phyloP scores from a whole-genome alignment of 306 rosid species.

The Cicer yamashitae region DNA sequence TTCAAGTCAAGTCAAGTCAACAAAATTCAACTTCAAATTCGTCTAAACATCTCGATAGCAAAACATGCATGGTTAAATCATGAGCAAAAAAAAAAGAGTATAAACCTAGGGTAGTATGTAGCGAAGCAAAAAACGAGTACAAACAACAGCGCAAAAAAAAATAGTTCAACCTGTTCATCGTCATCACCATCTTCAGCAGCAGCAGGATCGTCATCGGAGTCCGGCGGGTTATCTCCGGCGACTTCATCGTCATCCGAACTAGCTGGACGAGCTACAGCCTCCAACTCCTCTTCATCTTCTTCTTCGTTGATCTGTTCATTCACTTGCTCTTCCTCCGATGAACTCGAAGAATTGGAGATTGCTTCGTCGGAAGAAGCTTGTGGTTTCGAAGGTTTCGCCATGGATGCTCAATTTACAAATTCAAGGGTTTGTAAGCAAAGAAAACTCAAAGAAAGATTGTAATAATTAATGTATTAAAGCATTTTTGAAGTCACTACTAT shows the following conservation, averaged over 20 bases:
- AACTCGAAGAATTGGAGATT: conserved; percentile 56
- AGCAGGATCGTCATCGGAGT: conserved; percentile 42
- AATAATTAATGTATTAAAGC: background rate
- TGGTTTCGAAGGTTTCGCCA: conserved; percentile 74
- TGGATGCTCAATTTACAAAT: conserved; percentile 32
- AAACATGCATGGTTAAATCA: background rate
- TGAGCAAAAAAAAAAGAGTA: background rate
- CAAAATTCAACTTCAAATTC: conserved; percentile 18
- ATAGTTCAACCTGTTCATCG: conserved; percentile 62
- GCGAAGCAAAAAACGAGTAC: background rate
- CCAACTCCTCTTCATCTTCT: conserved; percentile 93
- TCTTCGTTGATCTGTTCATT: conserved; percentile 72
- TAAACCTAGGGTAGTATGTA: conserved; percentile 38
- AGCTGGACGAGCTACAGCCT: conserved; percentile 94
- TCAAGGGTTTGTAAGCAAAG: conserved; percentile 52
- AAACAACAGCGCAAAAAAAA: background rate
- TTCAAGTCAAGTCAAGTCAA: conserved; percentile 38
- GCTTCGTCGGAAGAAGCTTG: conserved; percentile 79
- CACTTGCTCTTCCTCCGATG: conserved; percentile 70
- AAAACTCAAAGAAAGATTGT: background rate
- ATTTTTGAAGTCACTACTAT: conserved; percentile 12
- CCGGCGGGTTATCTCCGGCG: conserved; percentile 46
- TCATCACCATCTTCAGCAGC: conserved; percentile 56
- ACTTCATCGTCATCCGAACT: conserved; percentile 74
- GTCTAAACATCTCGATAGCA: background rate